Conservation (phyloP, 495 filamentous ascomycete genomes). For the Letharia columbiana region DNA sequence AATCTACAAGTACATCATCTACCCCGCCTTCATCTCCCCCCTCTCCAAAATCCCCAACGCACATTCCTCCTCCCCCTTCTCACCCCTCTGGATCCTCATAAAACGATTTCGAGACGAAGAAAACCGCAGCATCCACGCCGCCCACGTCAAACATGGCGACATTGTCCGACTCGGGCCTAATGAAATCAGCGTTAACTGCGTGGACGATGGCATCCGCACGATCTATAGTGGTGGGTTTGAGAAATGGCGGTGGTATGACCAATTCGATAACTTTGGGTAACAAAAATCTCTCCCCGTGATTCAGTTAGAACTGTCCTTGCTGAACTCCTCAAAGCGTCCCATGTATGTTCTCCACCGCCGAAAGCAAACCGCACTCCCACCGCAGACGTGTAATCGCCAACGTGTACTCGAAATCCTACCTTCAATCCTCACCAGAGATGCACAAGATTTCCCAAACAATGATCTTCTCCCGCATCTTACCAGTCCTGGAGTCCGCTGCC, state of each 20-base stretch:
- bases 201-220: constrained; percentile 53
- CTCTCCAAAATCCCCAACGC: constrained; percentile 61
- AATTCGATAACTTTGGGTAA: constrained; percentile 27
- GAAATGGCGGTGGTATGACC: constrained; percentile 62
- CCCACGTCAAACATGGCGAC: constrained; percentile 46
- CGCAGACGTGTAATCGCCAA: constrained; percentile 48
- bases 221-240: constrained; percentile 71
- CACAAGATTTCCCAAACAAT: constrained; percentile 50
- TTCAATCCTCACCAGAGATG: constrained; percentile 55
- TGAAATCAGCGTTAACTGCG: constrained; percentile 52
- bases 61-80: constrained; percentile 57
- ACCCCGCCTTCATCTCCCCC: constrained; percentile 57
- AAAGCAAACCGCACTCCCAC: constrained; percentile 41
- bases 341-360: constrained; percentile 47
- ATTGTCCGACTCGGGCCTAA: constrained; percentile 48
- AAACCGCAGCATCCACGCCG: constrained; percentile 51
- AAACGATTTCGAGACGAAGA: constrained; percentile 49
- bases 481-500: constrained; percentile 33
- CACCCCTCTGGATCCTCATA: constrained; percentile 60
- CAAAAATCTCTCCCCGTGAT: not conserved
- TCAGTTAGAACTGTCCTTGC: constrained; percentile 19
- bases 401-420: constrained; percentile 50
- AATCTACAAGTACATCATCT: constrained; percentile 52
- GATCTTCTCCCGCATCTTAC: constrained; percentile 55
- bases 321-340: constrained; percentile 27